A percentile compares a stretch with the other conserved stretches of the same genome.
These are phyloP conservation scores for Serendipita sp. DNA, from an alignment of 768 basidiomycete genomes.

Conservation along the genomic window DNA sequence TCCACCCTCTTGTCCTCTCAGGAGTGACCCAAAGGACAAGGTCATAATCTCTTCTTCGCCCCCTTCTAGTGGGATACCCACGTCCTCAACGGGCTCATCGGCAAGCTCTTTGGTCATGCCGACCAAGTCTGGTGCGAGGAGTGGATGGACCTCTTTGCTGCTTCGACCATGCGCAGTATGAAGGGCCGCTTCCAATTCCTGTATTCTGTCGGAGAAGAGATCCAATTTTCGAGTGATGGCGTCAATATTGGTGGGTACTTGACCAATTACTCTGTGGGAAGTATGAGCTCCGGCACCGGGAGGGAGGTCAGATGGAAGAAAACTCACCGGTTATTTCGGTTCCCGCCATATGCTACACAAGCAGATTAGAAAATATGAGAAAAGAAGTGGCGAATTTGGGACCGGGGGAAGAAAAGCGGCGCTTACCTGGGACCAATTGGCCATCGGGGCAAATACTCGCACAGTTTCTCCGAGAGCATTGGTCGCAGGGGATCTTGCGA, in stretches of 20 bases:
- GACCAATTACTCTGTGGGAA: neutral
- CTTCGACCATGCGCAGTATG: neutral
- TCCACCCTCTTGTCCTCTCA: neutral
- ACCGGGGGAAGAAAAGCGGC: neutral
- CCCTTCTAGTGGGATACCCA: neutral
- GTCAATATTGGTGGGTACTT: neutral
- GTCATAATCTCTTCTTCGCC: neutral
- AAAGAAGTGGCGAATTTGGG: neutral
- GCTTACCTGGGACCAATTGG: conserved; percentile 1
- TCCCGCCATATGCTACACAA: neutral
- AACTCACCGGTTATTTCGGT: neutral
- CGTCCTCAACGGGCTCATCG: neutral
- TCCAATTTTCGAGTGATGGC: neutral
- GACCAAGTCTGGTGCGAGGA: neutral
- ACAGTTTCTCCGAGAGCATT: conserved; percentile 3
- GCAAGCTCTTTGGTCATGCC: neutral
- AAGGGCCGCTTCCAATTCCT: neutral
- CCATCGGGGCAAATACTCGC: conserved; percentile 7
- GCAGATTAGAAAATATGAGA: neutral
- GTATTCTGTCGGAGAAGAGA: neutral
- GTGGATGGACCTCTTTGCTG: neutral
- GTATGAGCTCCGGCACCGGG: neutral
- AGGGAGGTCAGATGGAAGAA: too few species aligned
- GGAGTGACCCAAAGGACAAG: neutral
- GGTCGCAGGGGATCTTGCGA: conserved; percentile 2